Percentiles rank a stretch among this genome's conserved stretches.
phyloP scores from a whole-genome alignment of 176 grass and related monocot genomes.

The Coix lacrymajobi region DNA sequence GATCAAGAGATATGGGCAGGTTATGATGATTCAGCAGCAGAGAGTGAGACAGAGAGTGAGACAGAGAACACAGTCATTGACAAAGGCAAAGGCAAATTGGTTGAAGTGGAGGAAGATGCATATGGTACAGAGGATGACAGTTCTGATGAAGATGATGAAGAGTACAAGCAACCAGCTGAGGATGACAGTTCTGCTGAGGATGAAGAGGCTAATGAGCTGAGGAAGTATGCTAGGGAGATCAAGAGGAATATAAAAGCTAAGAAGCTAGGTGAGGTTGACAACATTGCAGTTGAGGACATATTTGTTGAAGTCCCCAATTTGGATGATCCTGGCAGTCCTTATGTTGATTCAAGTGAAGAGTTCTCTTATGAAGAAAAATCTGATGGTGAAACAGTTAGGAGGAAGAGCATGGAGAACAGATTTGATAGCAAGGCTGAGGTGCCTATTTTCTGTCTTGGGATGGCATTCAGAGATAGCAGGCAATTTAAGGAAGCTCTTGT shows the following conservation, averaged over 20 bases:
- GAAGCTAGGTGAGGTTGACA: neutral
- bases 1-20: no score
- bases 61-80: no score
- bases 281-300: neutral
- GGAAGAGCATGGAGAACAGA: neutral
- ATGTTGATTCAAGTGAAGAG: neutral
- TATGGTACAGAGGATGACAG: accelerated
- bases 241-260: neutral
- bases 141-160: no score
- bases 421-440: neutral
- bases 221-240: neutral
- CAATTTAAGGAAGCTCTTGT: neutral
- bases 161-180: neutral
- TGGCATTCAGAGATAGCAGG: neutral
- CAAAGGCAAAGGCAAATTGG: no score
- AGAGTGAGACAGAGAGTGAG: no score
- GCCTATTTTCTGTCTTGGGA: neutral
- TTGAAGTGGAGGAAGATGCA: neutral
- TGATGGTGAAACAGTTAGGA: neutral
- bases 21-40: no score
- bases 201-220: neutral
- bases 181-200: neutral
- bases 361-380: neutral
- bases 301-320: neutral
- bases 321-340: neutral